A percentile compares a stretch with the other conserved stretches of the same genome.
Conservation (phyloP, 768 basidiomycete species). For the Tulasnella sp. region DNA sequence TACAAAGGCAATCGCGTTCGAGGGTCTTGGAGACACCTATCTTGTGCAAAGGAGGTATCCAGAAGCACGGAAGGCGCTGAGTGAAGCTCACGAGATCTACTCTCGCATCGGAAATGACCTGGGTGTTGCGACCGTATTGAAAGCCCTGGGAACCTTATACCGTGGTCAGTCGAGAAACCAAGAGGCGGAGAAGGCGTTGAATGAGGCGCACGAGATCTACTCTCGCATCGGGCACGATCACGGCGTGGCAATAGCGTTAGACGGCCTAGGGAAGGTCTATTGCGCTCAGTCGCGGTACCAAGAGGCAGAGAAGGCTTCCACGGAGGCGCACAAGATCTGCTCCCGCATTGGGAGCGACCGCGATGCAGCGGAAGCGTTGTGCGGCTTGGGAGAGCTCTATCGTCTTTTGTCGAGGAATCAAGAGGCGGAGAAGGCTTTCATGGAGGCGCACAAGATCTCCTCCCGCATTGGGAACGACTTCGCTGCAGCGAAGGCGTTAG, state of each 20-base stretch:
- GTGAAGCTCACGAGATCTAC: not conserved
- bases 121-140: not conserved
- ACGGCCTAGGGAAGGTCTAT: not conserved
- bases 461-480: too few species aligned
- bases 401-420: too few species aligned
- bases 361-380: too few species aligned
- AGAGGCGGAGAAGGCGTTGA: not conserved
- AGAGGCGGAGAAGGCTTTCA: too few species aligned
- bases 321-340: too few species aligned
- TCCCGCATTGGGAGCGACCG: too few species aligned
- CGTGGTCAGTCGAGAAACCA: not conserved
- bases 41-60: not conserved
- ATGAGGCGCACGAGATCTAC: not conserved
- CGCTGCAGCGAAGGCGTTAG: too few species aligned
- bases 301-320: too few species aligned
- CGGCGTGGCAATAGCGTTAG: not conserved
- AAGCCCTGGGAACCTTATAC: not conserved
- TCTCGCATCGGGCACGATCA: not conserved
- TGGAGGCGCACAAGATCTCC: too few species aligned
- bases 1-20: not conserved
- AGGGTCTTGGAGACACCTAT: not conserved
- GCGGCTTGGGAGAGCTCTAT: too few species aligned
- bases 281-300: too few species aligned
- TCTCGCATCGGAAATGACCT: not conserved
- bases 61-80: not conserved